Evolutionary conservation across 306 rosid species (phyloP).

Genomic region (Prunus davidiana): DNA sequence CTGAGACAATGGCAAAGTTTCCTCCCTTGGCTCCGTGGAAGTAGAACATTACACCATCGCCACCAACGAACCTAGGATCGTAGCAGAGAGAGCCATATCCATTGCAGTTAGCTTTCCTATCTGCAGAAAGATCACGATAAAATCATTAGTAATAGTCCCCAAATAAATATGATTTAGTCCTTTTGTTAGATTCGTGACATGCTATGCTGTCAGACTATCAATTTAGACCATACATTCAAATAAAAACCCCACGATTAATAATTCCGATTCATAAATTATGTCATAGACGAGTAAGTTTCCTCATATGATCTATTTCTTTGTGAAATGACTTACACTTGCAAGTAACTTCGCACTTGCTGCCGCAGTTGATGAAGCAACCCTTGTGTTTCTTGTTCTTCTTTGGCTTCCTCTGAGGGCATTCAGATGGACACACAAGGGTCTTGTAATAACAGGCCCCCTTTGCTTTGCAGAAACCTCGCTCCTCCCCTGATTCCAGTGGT

Average conservation of each 20-base stretch:
- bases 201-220: too few species aligned
- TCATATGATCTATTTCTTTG: too few species aligned
- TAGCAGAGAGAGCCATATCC: conserved; percentile 78
- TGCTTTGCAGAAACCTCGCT: conserved; percentile 52
- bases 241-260: too few species aligned
- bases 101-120: conserved; percentile 59
- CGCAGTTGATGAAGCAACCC: conserved; percentile 64
- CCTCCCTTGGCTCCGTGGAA: conserved; percentile 78
- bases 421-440: conserved; percentile 52
- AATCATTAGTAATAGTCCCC: conserved; percentile 1
- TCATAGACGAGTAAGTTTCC: too few species aligned
- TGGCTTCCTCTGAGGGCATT: conserved; percentile 59
- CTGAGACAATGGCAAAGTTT: conserved; percentile 65
- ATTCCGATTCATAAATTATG: too few species aligned
- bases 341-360: conserved; percentile 76
- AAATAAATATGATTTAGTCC: neutral
- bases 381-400: conserved; percentile 67
- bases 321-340: conserved; percentile 58
- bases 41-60: conserved; percentile 84
- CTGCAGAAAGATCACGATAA: conserved; percentile 28
- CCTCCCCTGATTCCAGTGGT: conserved; percentile 37
- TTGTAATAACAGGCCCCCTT: conserved; percentile 36
- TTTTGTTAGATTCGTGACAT: neutral
- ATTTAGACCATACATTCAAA: too few species aligned
- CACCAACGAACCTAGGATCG: conserved; percentile 81